Evolutionary conservation across 2,329 filamentous ascomycete species (phyloP).

Genomic region (Colletotrichum kahawae): DNA sequence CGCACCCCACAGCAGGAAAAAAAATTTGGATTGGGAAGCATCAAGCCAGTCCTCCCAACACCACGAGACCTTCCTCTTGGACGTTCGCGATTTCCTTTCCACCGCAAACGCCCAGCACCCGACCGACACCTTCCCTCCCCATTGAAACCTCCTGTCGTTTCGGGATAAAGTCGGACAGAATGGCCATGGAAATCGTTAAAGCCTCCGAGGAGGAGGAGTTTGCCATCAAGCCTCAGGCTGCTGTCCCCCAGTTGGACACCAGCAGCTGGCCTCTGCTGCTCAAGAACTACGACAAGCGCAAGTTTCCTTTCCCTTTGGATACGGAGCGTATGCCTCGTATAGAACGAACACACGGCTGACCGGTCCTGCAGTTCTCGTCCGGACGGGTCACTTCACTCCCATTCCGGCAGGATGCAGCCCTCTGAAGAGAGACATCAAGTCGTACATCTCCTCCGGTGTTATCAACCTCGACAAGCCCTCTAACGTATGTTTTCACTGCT

Average conservation of each 20-base stretch:
- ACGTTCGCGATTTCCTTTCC: slow-evolving; percentile 17
- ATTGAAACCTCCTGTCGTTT: slow-evolving; percentile 7
- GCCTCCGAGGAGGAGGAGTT: slow-evolving; percentile 69
- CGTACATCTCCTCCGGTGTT: slow-evolving; percentile 94
- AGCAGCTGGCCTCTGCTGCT: slow-evolving; percentile 92
- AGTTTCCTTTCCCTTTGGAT: slow-evolving; percentile 38
- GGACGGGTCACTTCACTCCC: slow-evolving; percentile 95
- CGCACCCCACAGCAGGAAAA: slow-evolving; percentile 25
- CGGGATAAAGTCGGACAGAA: slow-evolving; percentile 25
- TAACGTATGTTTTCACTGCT: slow-evolving; percentile 9
- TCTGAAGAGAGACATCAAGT: slow-evolving; percentile 92
- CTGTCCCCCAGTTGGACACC: slow-evolving; percentile 79
- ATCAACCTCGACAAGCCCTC: slow-evolving; percentile 88
- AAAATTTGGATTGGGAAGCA: slow-evolving; percentile 27
- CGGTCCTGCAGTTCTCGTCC: slow-evolving; percentile 74
- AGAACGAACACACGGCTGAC: slow-evolving; percentile 28
- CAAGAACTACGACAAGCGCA: slow-evolving; percentile 94
- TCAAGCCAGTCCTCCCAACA: slow-evolving; percentile 22
- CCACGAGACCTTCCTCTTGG: slow-evolving; percentile 17
- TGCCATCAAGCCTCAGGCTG: slow-evolving; percentile 90
- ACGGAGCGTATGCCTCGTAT: background rate
- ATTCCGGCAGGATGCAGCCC: slow-evolving; percentile 93
- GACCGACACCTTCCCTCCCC: background rate
- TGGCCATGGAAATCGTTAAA: slow-evolving; percentile 55
- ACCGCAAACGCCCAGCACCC: slow-evolving; percentile 11